Conservation (phyloP, 148 eudicot genomes). For the Beta vulgaris region DNA sequence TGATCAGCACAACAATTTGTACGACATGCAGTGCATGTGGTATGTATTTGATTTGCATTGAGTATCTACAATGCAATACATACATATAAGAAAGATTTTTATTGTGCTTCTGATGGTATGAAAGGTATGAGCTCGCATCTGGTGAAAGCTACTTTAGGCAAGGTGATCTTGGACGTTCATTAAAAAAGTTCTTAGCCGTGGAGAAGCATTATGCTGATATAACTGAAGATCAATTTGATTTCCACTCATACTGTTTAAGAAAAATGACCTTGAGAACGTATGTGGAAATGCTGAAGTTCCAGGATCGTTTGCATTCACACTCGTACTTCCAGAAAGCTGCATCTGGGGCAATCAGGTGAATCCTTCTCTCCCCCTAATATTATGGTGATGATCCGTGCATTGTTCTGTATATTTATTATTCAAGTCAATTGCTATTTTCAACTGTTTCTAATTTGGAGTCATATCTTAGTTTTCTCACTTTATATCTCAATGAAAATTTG, state of each 20-base stretch:
- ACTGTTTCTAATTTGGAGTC: background rate
- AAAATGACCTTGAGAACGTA: constrained; percentile 96
- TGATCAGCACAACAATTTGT: constrained; percentile 87
- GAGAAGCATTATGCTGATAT: constrained; percentile 99
- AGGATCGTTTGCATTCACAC: constrained; percentile 93
- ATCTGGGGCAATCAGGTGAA: constrained; percentile 81
- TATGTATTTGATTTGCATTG: constrained; percentile 30
- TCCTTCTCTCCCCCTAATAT: background rate
- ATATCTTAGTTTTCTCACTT: background rate
- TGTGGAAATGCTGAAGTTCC: constrained; percentile 91
- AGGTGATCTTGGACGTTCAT: constrained; percentile 90
- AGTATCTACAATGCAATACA: background rate
- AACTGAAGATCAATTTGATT: constrained; percentile 96
- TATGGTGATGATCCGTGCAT: background rate
- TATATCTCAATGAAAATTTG: too few relatives aligned
- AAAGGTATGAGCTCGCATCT: constrained; percentile 96
- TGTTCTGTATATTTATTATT: background rate
- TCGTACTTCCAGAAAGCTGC: constrained; percentile 94
- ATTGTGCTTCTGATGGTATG: constrained; percentile 16
- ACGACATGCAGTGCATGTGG: constrained; percentile 99
- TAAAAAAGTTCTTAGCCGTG: constrained; percentile 90
- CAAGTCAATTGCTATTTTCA: background rate
- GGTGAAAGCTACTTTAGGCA: constrained; percentile 97
- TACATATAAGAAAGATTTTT: background rate
- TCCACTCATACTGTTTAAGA: constrained; percentile 95